Evolutionary conservation across 768 basidiomycete genomes (phyloP), one percentile per base, ranked within the genome.

Genomic region (Kwoniella heveanensis): DNA sequence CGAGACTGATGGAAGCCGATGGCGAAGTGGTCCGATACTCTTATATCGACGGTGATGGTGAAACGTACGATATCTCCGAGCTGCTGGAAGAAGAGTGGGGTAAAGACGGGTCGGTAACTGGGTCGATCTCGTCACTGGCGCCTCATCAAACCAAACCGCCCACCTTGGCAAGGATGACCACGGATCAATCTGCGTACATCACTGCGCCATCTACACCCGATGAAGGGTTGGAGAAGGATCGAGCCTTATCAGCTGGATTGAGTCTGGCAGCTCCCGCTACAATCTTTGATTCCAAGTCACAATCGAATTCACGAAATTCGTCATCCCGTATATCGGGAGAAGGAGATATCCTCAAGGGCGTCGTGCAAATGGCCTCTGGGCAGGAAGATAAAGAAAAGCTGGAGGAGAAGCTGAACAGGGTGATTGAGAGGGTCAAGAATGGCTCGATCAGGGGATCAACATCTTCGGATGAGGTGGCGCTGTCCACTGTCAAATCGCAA

Each of bases 31-130:
- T 92, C 81, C 88, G 94, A 0, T 99, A 99, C 78, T 96, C 94
- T 39, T 97, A 92, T 77, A 89, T 97, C 46, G 88, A 92, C 66
- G 84, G 86, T 2, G 91, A 93, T 65, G 95, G 93, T 1, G 91
- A 91, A 81, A 89, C 89, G 0, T 90, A 88, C 72, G 95, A 98
- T 78, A 92, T 98, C 77, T 92, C 91, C 72, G 89, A 95, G 66
- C 88, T 96, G 54, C 85, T 97, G 51, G 92, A 94, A 75, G 87
- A 90, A 79, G 95, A 95, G 70, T 89, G 90, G 84, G 66, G 67
- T 24, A 52, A 36, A 22, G 70, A 68, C 36, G 67, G 62, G 2
- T 36, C 21, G 4, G 32, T 27, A 9, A 10, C n/a, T 25, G 27
- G 24, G 12, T 15, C 39, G 21, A 25, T 26, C 19, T 36, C 32